phyloP scores from a whole-genome alignment of 306 rosid species.

The Astragalus membranaceus region DNA sequence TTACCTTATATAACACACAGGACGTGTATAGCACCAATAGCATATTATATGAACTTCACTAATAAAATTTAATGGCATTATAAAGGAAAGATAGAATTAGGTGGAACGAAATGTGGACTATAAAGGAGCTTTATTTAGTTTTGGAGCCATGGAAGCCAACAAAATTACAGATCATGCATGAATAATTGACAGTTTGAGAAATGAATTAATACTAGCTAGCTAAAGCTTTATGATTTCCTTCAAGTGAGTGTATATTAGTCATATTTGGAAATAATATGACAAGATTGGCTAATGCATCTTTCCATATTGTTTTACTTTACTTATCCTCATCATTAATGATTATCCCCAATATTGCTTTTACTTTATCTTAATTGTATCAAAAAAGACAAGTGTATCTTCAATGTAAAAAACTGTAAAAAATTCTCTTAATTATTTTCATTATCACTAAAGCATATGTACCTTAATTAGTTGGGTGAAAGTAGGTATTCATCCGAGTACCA shows the following conservation, averaged over 20 bases:
- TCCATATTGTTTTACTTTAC: neutral
- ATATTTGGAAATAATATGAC: conserved; percentile 11
- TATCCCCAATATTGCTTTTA: no score
- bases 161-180: conserved; percentile 13
- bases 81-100: neutral
- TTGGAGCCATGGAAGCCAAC: conserved; percentile 37
- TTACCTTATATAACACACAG: neutral
- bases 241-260: neutral
- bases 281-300: neutral
- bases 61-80: neutral
- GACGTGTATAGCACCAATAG: neutral
- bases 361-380: no score
- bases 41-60: neutral
- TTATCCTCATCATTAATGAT: no score
- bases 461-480: no score
- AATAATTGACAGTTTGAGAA: neutral
- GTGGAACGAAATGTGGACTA: conserved; percentile 13
- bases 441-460: no score
- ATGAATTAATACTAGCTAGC: neutral
- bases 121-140: conserved; percentile 21
- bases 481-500: no score
- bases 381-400: no score
- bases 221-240: neutral
- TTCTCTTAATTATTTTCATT: no score
- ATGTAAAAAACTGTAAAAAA: no score